Conservation (phyloP, 1,284 basidiomycete genomes). For the Ganoderma leucocontextum region DNA sequence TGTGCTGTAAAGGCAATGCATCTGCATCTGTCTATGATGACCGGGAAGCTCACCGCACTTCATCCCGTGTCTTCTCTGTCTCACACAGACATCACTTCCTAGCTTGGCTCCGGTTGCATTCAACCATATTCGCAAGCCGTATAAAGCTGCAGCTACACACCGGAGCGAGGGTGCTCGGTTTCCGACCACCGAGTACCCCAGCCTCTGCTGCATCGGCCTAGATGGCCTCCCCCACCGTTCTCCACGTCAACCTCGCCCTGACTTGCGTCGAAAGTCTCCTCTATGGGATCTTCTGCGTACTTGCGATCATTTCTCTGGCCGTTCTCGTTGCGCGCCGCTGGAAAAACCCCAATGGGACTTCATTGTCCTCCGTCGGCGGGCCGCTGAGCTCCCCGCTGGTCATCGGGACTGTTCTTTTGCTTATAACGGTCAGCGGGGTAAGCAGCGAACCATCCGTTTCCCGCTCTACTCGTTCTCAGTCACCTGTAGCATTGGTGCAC, state of each 20-base stretch:
- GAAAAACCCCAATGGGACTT: neutral
- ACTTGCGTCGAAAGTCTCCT: slow-evolving; percentile 19
- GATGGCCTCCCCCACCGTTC: neutral
- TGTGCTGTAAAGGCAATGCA: neutral
- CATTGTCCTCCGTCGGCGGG: neutral
- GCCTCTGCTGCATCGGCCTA: neutral
- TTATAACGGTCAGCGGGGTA: slow-evolving; percentile 17
- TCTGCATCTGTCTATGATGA: neutral
- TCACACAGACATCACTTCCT: neutral
- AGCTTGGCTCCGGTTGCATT: neutral
- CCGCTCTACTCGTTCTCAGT: neutral
- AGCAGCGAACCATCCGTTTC: neutral
- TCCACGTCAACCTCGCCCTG: slow-evolving; percentile 11
- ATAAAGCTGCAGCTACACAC: neutral
- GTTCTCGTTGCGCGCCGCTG: slow-evolving; percentile 13
- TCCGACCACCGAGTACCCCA: neutral
- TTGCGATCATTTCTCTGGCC: slow-evolving; percentile 10
- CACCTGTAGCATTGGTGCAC: slow-evolving; percentile 31
- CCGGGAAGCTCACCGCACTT: neutral
- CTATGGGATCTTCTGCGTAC: slow-evolving; percentile 19
- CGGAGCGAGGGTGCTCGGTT: neutral
- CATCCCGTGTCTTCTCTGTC: slow-evolving; percentile 4
- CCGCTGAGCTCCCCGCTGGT: slow-evolving; percentile 7
- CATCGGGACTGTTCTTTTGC: slow-evolving; percentile 8
- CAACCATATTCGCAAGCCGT: neutral